Evolutionary conservation across 495 filamentous ascomycete species (phyloP), one percentile per base, ranked within the genome.

Genomic region (Trichocladium uniseriatum): DNA sequence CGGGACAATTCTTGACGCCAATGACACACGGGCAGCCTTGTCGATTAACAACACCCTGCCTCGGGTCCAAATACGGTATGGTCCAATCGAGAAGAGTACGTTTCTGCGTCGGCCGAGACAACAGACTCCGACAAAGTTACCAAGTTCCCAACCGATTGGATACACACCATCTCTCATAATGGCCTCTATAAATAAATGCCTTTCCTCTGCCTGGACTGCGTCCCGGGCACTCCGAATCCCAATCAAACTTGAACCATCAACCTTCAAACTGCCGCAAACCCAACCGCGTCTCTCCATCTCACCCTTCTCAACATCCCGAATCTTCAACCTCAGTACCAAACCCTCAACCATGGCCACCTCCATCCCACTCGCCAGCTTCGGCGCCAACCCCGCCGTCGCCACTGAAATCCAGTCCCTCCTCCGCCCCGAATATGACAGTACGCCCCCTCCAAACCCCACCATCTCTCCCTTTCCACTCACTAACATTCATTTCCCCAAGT

Each of bases 361-460:
- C 7, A 54, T 61, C 20, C 58, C 61, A 36, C 36, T 62, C 45
- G 60, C 60, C 29, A 53, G 42, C 49, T 56, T 53, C 45, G 63
- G 60, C 39, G 48, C 43, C 51, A 58, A 64, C 42, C 19, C 56
- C n/a, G 15, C 45, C 3, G 48, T 64, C 27, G 61, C 56, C 29
- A 42, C 49, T 21, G 38, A 38, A 21, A 47, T 66, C 34, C 46
- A 48, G 4, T 22, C 34, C 4, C 40, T 40, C 20, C 63, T 66
- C 21, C 50, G 55, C 13, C 63, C 62, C 10, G 56, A 61, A n/a
- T 65, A 61, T 38, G 56, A 65, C 37, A 41, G 60, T 65, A 48
- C 6, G 57, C 37, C n/a, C 40, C 36, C 20, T 39, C 14, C 50
- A 13, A 32, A 22, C 1, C 35, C 19, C 41, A 6, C 36, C 28